phyloP scores from a whole-genome alignment of 2,329 filamentous ascomycete genomes.

The Trichophyton benhamiae region DNA sequence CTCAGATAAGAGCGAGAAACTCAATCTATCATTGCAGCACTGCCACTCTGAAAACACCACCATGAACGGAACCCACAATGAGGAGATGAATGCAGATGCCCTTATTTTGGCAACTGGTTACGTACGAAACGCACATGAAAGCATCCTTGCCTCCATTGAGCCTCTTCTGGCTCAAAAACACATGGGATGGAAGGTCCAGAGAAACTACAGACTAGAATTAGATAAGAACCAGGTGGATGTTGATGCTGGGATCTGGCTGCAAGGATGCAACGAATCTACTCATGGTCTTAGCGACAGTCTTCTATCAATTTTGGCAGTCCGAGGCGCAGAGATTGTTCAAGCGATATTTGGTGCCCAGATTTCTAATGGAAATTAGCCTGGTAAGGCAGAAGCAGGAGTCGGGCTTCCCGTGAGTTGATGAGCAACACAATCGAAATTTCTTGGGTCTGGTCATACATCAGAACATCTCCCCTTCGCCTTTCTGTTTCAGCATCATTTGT shows the following conservation, averaged over 20 bases:
- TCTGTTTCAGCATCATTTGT: neutral
- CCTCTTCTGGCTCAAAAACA: slow-evolving; percentile 50
- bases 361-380: neutral
- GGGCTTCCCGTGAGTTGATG: neutral
- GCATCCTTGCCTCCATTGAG: slow-evolving; percentile 57
- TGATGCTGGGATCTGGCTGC: slow-evolving; percentile 74
- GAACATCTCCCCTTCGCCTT: neutral
- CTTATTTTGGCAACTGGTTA: slow-evolving; percentile 86
- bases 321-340: slow-evolving; percentile 23
- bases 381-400: neutral
- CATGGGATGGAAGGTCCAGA: slow-evolving; percentile 52
- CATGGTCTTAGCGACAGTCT: slow-evolving; percentile 79
- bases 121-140: slow-evolving; percentile 61
- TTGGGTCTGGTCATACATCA: neutral
- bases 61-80: slow-evolving; percentile 31
- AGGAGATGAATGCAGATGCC: slow-evolving; percentile 62
- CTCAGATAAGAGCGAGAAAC: slow-evolving; percentile 38
- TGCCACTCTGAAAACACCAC: slow-evolving; percentile 24
- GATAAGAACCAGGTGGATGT: slow-evolving; percentile 53
- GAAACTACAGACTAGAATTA: slow-evolving; percentile 71
- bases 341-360: slow-evolving; percentile 6
- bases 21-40: slow-evolving; percentile 51
- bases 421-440: too few species aligned
- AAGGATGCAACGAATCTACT: slow-evolving; percentile 84
- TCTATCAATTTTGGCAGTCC: slow-evolving; percentile 60